Percentiles rank a stretch among this genome's conserved stretches.
Evolutionary conservation across 2,329 filamentous ascomycete species (phyloP).

Genomic region (Aspergillus melleus): DNA sequence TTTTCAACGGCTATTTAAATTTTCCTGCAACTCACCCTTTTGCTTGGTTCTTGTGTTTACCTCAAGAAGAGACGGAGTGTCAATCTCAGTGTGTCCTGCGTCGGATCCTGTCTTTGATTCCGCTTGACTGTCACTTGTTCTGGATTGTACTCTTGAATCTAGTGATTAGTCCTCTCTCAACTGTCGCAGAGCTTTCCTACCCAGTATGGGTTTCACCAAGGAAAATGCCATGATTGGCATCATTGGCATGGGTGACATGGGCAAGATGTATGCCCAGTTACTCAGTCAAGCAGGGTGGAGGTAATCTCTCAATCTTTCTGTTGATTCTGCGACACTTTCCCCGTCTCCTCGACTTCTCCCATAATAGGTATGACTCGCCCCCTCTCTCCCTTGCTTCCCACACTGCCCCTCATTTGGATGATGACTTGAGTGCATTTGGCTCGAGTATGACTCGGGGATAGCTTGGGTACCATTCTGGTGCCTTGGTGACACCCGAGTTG

Average conservation of each 20-base stretch:
- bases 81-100: background rate
- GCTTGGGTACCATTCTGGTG: slow-evolving; percentile 75
- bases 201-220: slow-evolving; percentile 47
- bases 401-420: slow-evolving; percentile 53
- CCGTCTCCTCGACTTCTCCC: slow-evolving; percentile 9
- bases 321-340: slow-evolving; percentile 12
- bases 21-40: slow-evolving; percentile 1
- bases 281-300: slow-evolving; percentile 94
- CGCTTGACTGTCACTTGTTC: background rate
- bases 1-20: slow-evolving; percentile 29
- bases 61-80: background rate
- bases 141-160: background rate
- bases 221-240: slow-evolving; percentile 80
- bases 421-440: slow-evolving; percentile 99
- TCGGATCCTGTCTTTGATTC: background rate
- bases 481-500: slow-evolving; percentile 59
- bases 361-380: slow-evolving; percentile 35
- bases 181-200: background rate
- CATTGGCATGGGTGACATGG: slow-evolving; percentile 99
- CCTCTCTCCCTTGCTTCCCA: slow-evolving; percentile 9
- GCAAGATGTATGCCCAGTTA: slow-evolving; percentile 92
- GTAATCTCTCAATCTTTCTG: slow-evolving; percentile 38
- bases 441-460: slow-evolving; percentile 81
- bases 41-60: background rate
- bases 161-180: background rate